These are phyloP conservation scores for Thalassia testudinum DNA, from an alignment of 116 monocot genomes.

Conservation along the genomic window DNA sequence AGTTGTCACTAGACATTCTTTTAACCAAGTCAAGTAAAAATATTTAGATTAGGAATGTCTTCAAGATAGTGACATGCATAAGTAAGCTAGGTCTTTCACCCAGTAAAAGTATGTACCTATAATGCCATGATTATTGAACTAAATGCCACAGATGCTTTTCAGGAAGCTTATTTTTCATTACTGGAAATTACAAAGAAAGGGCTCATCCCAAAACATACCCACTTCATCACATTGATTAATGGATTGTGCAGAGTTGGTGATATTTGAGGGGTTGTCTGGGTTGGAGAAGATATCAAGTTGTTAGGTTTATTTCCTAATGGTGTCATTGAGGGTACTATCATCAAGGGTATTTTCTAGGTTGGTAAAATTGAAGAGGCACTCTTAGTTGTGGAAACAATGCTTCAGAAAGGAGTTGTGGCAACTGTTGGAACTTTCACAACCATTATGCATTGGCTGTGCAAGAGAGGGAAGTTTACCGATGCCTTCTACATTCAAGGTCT, in stretches of 20 bases:
- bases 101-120: slow-evolving; percentile 26
- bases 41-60: slow-evolving; percentile 26
- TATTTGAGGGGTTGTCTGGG: slow-evolving; percentile 40
- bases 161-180: slow-evolving; percentile 27
- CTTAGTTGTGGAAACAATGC: slow-evolving; percentile 37
- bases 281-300: slow-evolving; percentile 61
- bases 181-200: slow-evolving; percentile 51
- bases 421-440: slow-evolving; percentile 76
- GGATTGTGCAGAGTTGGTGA: slow-evolving; percentile 56
- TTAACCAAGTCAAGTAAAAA: slow-evolving; percentile 36
- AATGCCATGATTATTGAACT: slow-evolving; percentile 49
- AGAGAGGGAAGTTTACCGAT: slow-evolving; percentile 32
- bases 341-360: slow-evolving; percentile 62
- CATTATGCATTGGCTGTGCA: slow-evolving; percentile 50
- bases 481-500: slow-evolving; percentile 39
- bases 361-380: slow-evolving; percentile 69
- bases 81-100: slow-evolving; percentile 31
- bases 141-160: slow-evolving; percentile 45
- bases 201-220: slow-evolving; percentile 32
- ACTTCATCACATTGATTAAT: slow-evolving; percentile 70
- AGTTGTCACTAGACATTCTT: slow-evolving; percentile 43
- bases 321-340: slow-evolving; percentile 49
- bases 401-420: slow-evolving; percentile 30
- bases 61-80: slow-evolving; percentile 44
- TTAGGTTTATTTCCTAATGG: slow-evolving; percentile 34